phyloP scores from a whole-genome alignment of 441 rosid genomes.

The Biscutella auriculata region DNA sequence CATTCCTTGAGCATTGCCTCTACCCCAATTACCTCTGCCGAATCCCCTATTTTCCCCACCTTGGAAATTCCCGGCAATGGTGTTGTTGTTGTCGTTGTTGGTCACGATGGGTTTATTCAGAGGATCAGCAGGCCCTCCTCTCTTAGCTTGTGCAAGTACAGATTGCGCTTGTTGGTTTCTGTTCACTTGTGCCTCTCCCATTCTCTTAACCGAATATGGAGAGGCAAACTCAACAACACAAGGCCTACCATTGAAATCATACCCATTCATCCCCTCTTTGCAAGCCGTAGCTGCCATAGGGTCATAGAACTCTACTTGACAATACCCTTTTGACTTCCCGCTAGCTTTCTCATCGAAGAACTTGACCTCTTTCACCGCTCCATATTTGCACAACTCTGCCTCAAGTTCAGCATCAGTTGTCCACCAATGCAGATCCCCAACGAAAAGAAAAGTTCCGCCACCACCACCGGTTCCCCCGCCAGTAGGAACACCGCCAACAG shows the following conservation, averaged over 20 bases:
- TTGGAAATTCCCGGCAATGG: conserved; percentile 54
- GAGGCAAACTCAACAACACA: conserved; percentile 84
- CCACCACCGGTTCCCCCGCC: conserved; percentile 22
- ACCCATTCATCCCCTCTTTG: conserved; percentile 78
- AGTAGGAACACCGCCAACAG: not conserved
- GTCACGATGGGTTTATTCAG: conserved; percentile 30
- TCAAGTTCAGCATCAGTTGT: conserved; percentile 81
- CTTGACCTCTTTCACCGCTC: conserved; percentile 70
- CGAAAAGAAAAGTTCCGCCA: conserved; percentile 50
- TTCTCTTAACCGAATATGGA: conserved; percentile 50
- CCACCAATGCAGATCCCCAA: conserved; percentile 96
- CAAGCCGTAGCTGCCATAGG: conserved; percentile 60
- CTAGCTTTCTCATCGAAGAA: conserved; percentile 87
- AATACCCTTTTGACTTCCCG: conserved; percentile 84
- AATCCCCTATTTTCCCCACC: conserved; percentile 53
- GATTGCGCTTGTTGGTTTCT: conserved; percentile 49
- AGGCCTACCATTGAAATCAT: conserved; percentile 55
- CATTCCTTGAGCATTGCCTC: conserved; percentile 65
- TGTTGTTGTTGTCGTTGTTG: conserved; percentile 34
- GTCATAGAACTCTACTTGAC: conserved; percentile 84
- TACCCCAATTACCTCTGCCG: conserved; percentile 75
- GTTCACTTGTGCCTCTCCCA: conserved; percentile 74
- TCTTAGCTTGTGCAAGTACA: conserved; percentile 30
- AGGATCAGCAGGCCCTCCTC: conserved; percentile 50
- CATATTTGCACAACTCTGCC: conserved; percentile 58